Evolutionary conservation across 495 filamentous ascomycete genomes (phyloP), one percentile per base, ranked within the genome.

Genomic region (Neurospora intermedia): DNA sequence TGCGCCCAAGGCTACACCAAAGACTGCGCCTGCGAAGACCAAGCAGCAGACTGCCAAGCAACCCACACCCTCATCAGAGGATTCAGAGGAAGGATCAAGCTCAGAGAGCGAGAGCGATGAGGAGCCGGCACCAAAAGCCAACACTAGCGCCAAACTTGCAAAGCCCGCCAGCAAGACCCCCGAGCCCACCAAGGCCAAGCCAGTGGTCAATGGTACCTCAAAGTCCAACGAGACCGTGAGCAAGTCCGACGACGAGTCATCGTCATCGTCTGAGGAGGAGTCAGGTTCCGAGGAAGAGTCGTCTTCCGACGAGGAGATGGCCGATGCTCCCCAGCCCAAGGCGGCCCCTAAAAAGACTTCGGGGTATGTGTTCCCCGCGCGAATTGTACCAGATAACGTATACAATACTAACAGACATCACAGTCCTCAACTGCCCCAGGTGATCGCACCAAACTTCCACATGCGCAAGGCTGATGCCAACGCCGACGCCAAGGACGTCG

Each of bases 401-500:
- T 62, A 20, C 59, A 18, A 27, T 73, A 43, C 76, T 81, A 70
- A 81, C 76, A 66, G 31, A 2, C 23, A 13, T 15, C 45, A 73
- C 39, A 75, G 74, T 48, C 70, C 40, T 18, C 27, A 35, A 41
- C 20, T 74, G 11, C 74, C 75, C 38, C 77, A 80, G 27, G 66
- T 79, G 13, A 72, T 80, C 39, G 70, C 77, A 1, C 77, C 76
- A 4, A 74, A 77, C 35, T 83, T 83, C 72, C 72, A 78, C 8
- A 69, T 83, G 62, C 81, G 79, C 16, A 78, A 79, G 59, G 80
- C 78, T 4, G 76, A 75, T 20, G 76, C 76, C 0, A 70, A 75
- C 45, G 72, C 82, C 78, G 77, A 83, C 73, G 77, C 81, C 72
- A 73, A 81, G 69, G 76, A 83, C 72, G 75, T 84, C 74, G 79